Evolutionary conservation across 352 stramenopile species (phyloP).

Genomic region (Globisporangium nunn): DNA sequence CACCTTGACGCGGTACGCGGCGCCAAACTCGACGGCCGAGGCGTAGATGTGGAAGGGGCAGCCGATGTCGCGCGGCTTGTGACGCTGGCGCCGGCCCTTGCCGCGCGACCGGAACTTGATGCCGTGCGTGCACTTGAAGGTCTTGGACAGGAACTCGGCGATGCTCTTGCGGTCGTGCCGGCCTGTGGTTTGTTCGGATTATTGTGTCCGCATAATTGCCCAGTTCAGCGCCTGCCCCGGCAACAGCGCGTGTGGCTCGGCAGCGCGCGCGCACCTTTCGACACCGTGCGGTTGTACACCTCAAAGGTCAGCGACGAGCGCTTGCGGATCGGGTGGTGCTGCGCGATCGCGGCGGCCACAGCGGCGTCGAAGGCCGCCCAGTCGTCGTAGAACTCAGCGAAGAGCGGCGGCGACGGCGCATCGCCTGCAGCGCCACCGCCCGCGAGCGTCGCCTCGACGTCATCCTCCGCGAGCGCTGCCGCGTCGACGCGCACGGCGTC

Average conservation of each 20-base stretch:
- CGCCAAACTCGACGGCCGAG: conserved; percentile 50
- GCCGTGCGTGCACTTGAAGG: conserved; percentile 79
- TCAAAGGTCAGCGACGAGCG: conserved; percentile 79
- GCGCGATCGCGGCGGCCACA: conserved; percentile 45
- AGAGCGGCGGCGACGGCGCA: conserved; percentile 27
- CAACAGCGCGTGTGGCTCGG: too few species aligned
- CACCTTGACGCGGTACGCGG: conserved; percentile 67
- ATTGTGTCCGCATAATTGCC: neutral
- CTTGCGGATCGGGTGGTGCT: conserved; percentile 75
- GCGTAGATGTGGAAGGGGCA: conserved; percentile 81
- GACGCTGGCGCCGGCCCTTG: conserved; percentile 55
- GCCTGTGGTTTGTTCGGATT: conserved; percentile 12
- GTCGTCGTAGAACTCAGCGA: conserved; percentile 72
- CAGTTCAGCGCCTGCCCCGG: too few species aligned
- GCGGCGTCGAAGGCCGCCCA: conserved; percentile 63
- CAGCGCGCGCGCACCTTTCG: conserved; percentile 26
- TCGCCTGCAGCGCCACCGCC: neutral
- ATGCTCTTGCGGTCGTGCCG: conserved; percentile 67
- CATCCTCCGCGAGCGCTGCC: neutral
- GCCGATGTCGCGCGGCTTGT: conserved; percentile 65
- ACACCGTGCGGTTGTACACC: conserved; percentile 84
- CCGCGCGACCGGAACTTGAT: conserved; percentile 77
- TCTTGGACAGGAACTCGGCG: conserved; percentile 75
- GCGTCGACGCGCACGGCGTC: neutral
- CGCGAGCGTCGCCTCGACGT: neutral